Conservation (phyloP, 495 filamentous ascomycete genomes). For the Daldinia bambusicola region DNA sequence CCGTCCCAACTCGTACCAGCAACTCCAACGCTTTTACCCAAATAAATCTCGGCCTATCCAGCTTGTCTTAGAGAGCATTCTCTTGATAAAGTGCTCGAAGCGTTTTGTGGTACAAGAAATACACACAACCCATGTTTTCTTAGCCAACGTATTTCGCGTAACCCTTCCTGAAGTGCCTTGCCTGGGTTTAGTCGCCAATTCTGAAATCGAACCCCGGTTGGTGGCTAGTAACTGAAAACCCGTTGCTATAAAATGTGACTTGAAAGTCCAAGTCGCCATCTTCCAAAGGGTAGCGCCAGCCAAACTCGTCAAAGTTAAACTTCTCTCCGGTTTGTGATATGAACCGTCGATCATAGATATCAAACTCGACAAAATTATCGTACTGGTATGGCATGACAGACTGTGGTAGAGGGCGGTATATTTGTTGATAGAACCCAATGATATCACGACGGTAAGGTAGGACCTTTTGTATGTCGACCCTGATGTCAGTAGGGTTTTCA, state of each 20-base stretch:
- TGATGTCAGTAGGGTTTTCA: not conserved
- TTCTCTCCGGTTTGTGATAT: slow-evolving; percentile 9
- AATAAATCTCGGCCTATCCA: not conserved
- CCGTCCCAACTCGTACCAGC: not conserved
- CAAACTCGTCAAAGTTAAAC: slow-evolving; percentile 11
- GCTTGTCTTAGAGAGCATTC: not conserved
- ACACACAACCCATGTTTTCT: not conserved
- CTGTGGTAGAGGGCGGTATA: not conserved
- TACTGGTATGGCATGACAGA: not conserved
- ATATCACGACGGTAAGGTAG: slow-evolving; percentile 36
- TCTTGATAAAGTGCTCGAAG: not conserved
- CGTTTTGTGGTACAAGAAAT: not conserved
- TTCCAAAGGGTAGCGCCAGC: slow-evolving; percentile 10
- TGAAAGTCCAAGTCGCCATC: slow-evolving; percentile 31
- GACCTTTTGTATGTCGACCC: slow-evolving; percentile 22
- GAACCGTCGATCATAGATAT: slow-evolving; percentile 39
- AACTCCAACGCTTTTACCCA: not conserved
- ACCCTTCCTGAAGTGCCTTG: not conserved
- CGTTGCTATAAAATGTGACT: slow-evolving; percentile 15
- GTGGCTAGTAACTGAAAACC: slow-evolving; percentile 15
- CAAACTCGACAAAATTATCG: slow-evolving; percentile 34
- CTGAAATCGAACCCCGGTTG: slow-evolving; percentile 30
- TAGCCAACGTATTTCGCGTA: not conserved
- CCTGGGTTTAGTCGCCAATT: not conserved
- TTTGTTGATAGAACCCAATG: slow-evolving; percentile 27